A percentile compares a stretch with the other conserved stretches of the same genome.
Conservation (phyloP, 75 land plant species). For the Cupressus sempervirens region DNA sequence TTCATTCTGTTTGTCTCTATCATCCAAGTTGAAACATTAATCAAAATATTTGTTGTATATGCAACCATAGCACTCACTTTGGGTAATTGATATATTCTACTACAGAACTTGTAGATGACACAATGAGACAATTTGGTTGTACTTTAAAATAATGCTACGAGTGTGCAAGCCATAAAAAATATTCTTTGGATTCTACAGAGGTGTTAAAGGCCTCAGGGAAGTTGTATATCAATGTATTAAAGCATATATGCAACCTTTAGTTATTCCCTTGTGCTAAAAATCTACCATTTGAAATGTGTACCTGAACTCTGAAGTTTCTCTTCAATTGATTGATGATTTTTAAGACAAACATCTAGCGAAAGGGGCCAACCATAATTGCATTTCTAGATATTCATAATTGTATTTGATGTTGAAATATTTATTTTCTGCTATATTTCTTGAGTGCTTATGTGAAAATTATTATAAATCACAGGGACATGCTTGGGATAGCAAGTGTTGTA, state of each 20-base stretch:
- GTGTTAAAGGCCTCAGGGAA: neutral
- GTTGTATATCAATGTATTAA: neutral
- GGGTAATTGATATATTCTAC: neutral
- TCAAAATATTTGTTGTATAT: neutral
- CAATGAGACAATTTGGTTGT: neutral
- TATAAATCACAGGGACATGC: constrained; percentile 57
- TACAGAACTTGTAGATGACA: neutral
- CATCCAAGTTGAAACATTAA: no score
- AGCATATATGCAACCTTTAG: neutral
- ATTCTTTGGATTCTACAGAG: neutral
- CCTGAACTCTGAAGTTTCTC: neutral
- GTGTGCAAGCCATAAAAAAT: neutral
- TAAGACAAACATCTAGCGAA: neutral
- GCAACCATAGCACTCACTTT: neutral
- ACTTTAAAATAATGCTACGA: neutral
- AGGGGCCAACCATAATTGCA: neutral
- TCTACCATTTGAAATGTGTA: neutral
- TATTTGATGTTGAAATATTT: constrained; percentile 5
- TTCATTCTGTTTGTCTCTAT: no score
- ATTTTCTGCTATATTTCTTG: neutral
- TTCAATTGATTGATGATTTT: neutral
- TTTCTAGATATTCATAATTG: neutral
- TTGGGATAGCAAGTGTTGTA: constrained; percentile 93
- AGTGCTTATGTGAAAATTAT: neutral
- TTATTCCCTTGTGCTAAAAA: neutral